Evolutionary conservation across 495 filamentous ascomycete species (phyloP), one percentile per base, ranked within the genome.

Genomic region (Platismatia glauca): DNA sequence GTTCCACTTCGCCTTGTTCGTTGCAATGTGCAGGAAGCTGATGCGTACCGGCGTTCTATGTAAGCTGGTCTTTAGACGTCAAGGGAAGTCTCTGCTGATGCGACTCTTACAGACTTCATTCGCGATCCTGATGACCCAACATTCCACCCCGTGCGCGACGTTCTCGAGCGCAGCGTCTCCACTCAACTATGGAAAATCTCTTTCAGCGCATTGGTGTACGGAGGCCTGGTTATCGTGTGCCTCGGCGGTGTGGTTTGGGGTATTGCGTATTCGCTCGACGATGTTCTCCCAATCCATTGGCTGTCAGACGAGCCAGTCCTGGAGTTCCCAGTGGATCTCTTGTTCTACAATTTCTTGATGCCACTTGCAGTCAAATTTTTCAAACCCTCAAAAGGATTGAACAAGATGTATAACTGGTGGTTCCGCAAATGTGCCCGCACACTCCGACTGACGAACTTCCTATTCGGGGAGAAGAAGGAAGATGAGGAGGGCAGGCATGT

Each of bases 1-100:
- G 94, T 99, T 99, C 73, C 94, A 99, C 71, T 99, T 99, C 71
- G 94, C 94, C 27, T 79, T 97, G 18, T 99, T 99, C 71, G 94
- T 99, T 52, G 91, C 92, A 48, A 97, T 99, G 94, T 99, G 94
- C 74, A 86, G 94, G 57, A 97, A 96, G 77, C 96, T 97, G 58
- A 87, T 99, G 86, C 84, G 94, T 64, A 87, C 79, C 57, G 94
- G 94, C 46, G 94, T 97, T 53, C 81, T 99, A 59, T 97, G 87
- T 89, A 77, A 81, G 87, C 79, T 60, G 22, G 13, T 33, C 60
- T 16, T 13, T 18, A 27, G 18, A 33, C 56, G 39, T 41, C 31
- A 31, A 68, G 22, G 12, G 24, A n/a, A 24, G 13, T 34, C 13
- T 35, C 61, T 44, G 57, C 75, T 78, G 67, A 78, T 64, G 29